Percentiles rank a stretch among this genome's conserved stretches.
phyloP scores from a whole-genome alignment of 2,329 filamentous ascomycete species.

The Cylindrodendrum hubeiense region DNA sequence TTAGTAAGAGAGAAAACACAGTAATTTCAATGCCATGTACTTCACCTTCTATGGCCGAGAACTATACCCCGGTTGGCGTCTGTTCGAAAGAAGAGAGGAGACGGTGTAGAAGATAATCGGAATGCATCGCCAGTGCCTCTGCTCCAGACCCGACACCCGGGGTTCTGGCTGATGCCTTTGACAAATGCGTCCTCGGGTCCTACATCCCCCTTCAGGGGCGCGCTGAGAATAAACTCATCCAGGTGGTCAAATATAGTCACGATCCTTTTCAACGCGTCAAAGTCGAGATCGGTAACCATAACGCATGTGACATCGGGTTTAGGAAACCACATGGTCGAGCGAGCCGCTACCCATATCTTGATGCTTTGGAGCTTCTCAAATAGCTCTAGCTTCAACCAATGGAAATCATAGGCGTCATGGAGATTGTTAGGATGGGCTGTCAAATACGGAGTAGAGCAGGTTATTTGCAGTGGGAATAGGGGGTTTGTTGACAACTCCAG shows the following conservation, averaged over 20 bases:
- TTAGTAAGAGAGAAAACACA: neutral
- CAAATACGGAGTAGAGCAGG: neutral
- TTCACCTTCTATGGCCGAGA: neutral
- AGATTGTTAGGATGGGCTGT: neutral
- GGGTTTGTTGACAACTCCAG: constrained; percentile 5
- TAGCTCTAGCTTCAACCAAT: constrained; percentile 2
- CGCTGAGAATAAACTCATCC: constrained; percentile 3
- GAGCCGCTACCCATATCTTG: constrained; percentile 15
- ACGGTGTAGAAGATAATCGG: neutral
- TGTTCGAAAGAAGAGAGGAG: neutral
- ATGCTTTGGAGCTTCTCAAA: constrained; percentile 15
- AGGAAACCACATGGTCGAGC: neutral
- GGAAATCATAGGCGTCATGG: constrained; percentile 2
- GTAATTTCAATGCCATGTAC: neutral
- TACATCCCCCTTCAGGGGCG: neutral
- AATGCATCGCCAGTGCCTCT: constrained; percentile 9
- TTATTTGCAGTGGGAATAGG: neutral
- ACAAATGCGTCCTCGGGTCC: constrained; percentile 3
- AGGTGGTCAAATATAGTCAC: neutral
- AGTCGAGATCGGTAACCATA: neutral
- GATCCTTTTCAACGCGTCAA: neutral
- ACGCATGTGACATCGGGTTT: neutral
- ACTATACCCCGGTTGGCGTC: neutral
- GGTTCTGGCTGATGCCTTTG: neutral
- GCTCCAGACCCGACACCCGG: constrained; percentile 1